Base-by-base conservation (phyloP, 1,284 basidiomycete genomes). In the Amylostereum areolatum region DNA sequence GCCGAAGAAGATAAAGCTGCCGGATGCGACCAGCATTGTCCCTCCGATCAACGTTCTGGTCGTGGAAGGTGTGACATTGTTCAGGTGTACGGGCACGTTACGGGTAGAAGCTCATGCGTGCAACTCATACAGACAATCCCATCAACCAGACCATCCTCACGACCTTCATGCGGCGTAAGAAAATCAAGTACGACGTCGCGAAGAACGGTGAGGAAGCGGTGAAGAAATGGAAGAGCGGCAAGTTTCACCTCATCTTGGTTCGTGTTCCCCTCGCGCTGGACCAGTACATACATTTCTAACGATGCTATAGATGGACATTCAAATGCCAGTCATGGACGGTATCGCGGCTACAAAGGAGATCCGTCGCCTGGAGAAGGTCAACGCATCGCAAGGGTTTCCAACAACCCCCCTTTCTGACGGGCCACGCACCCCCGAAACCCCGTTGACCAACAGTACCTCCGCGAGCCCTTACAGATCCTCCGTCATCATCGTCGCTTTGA, bases 301-400 rank as follows among this genome's bases (percentile, higher is more conserved):
- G 36, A 32, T 18, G 34, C 25, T 54, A 1, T 59, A 97, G 92
- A 99, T 99, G 97, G 97, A 99, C 69, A 98, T 99, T 53, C 96
- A 98, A 71, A 91, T 99, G 78, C 97, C 97, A 5, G 88, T 98
- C 57, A 97, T 98, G 90, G 92, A 97, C 66, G 97, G 97, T 28
- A 97, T 99, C 45, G 83, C 92, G 62, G 97, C 97, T 2, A 99
- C 97, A 0, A 95, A 94, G 61, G 92, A 96, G 65, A 99, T 99
- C 51, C 80, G 97, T 44, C 80, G 85, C 54, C 69, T 96, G 45
- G 96, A 99, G 66, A 81, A 84, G 55, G 57, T 67, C 39, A 78
- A 74, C 60, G 86, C 86, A 50, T 73, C 82, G 34, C 82, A 83
- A 39, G 83, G 86, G 4, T 91, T 83, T 64, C 86, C 85, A 5